Evolutionary conservation across 495 filamentous ascomycete genomes (phyloP), one percentile per base, ranked within the genome.

Genomic region (Hypoxylon cercidicola): DNA sequence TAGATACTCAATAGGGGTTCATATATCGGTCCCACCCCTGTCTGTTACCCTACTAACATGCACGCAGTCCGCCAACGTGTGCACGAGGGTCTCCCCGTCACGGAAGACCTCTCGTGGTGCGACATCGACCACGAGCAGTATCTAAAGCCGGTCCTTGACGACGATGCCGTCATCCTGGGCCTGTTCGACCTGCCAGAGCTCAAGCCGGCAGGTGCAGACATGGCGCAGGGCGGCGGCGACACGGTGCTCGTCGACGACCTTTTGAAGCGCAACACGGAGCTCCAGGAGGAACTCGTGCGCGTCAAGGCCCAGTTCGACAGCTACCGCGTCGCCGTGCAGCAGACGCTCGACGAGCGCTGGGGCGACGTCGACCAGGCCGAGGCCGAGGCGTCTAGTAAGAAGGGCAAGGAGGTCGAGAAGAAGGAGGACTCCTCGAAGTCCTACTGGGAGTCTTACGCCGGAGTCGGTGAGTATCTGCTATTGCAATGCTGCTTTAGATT

Each of bases 61-160:
- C 45, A 7, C 20, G 0, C 21, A 81, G 80, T 81, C 20, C 75
- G 81, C 18, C 72, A 75, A 46, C 67, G 70, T 9, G 77, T 77
- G 7, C 77, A 79, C 45, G 74, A 80, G 35, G 77, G 79, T 37
- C 80, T 85, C 41, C 67, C 75, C 10, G 73, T 82, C 3, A 82
- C 85, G 1, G 78, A 85, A 52, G 75, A 88, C 28, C 85, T 88
- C 44, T 82, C 84, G 9, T 80, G 77, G 58, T 75, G 76, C 12
- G 77, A 84, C 30, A 88, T 96, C 64, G 79, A 88, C 25, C 87
- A 91, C 55, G 93, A 98, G 55, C 75, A 80, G 51, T 95, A 88
- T 68, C 75, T 97, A 50, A 88, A 90, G 75, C 94, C 93, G 1
- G 88, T 91, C 9, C 75, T 98, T n/a, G 91, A 96, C 66, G 92